Evolutionary conservation across 148 eudicot species (phyloP).

Genomic region (Dysphania ambrosioides): DNA sequence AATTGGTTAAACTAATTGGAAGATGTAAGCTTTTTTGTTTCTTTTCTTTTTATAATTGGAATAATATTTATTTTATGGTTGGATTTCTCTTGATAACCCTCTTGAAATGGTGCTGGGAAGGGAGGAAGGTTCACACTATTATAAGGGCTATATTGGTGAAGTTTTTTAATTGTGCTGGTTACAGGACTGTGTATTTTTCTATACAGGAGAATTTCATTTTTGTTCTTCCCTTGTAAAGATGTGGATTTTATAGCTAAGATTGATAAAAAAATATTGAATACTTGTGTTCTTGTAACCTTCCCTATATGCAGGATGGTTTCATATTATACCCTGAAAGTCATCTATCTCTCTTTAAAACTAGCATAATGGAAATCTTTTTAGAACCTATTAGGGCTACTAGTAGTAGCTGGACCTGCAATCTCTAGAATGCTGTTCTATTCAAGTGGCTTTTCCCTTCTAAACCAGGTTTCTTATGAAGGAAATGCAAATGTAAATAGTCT

Average conservation of each 20-base stretch:
- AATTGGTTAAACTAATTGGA: neutral
- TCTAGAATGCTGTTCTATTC: neutral
- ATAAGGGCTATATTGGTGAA: too few species aligned
- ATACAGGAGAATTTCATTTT: neutral
- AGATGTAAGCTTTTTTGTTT: too few species aligned
- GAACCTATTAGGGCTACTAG: too few species aligned
- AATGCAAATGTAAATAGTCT: neutral
- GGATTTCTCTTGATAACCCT: too few species aligned
- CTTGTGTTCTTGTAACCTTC: neutral
- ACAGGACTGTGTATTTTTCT: neutral
- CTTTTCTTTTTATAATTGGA: too few species aligned
- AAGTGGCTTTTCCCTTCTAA: neutral
- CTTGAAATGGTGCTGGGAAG: too few species aligned
- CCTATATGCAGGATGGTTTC: neutral
- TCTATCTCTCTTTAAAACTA: neutral
- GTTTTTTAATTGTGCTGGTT: too few species aligned
- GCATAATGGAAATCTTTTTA: too few species aligned
- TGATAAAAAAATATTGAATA: too few species aligned
- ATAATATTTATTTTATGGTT: too few species aligned
- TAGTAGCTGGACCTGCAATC: neutral
- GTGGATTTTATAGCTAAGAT: neutral
- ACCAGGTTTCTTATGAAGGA: neutral
- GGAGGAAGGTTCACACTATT: too few species aligned
- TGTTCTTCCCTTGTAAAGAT: neutral
- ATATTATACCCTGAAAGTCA: neutral